phyloP scores from a whole-genome alignment of 2,329 filamentous ascomycete genomes.

The Paracamarosporium sp. region DNA sequence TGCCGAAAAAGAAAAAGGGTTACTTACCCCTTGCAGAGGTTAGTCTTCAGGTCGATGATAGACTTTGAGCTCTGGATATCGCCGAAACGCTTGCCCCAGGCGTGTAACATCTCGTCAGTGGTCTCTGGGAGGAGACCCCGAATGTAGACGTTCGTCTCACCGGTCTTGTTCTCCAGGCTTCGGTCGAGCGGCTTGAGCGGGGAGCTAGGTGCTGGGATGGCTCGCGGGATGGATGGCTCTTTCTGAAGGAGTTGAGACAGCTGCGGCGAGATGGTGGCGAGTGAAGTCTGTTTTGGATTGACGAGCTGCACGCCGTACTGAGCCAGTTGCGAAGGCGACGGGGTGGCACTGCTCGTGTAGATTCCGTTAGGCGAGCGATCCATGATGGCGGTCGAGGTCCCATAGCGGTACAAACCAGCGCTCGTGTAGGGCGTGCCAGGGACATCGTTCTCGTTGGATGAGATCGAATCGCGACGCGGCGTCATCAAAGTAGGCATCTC shows the following conservation, averaged over 20 bases:
- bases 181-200: conserved; percentile 90
- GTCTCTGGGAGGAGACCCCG: conserved; percentile 94
- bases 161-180: conserved; percentile 91
- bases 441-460: conserved; percentile 60
- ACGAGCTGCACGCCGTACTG: conserved; percentile 50
- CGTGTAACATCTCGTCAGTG: conserved; percentile 84
- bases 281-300: conserved; percentile 45
- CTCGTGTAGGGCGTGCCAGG: conserved; percentile 56
- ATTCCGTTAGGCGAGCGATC: conserved; percentile 58
- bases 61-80: conserved; percentile 97
- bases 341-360: conserved; percentile 56
- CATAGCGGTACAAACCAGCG: conserved; percentile 53
- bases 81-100: conserved; percentile 87
- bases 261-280: conserved; percentile 52
- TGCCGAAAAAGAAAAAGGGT: neutral
- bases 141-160: conserved; percentile 98
- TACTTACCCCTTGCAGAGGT: conserved; percentile 91
- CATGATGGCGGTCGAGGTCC: conserved; percentile 54
- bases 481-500: conserved; percentile 60
- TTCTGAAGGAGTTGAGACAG: conserved; percentile 61
- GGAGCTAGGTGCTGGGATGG: conserved; percentile 87
- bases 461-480: conserved; percentile 59
- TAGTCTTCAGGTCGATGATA: conserved; percentile 93
- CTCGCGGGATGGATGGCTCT: conserved; percentile 83
- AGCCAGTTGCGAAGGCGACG: conserved; percentile 56